A percentile compares a stretch with the other conserved stretches of the same genome.
These are phyloP conservation scores for Leishmania martiniquensis DNA, from an alignment of 208 protist genomes.

Conservation along the genomic window DNA sequence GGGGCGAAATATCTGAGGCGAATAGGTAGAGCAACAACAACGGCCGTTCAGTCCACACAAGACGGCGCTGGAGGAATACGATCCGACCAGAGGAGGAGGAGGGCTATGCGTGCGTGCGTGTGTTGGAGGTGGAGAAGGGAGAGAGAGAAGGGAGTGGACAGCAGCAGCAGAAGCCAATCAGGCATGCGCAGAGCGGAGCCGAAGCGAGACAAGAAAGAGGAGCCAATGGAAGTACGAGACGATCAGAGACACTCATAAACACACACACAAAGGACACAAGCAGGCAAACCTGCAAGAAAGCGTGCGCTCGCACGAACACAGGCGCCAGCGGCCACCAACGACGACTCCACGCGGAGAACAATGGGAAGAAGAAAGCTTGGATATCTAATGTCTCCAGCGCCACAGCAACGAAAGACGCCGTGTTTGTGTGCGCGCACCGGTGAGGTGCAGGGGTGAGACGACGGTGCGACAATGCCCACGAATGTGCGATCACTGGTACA, in stretches of 20 bases:
- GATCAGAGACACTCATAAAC: background rate
- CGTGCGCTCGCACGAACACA: background rate
- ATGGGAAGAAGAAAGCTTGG: background rate
- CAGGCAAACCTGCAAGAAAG: background rate
- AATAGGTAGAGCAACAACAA: background rate
- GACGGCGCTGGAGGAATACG: background rate
- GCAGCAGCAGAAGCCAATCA: background rate
- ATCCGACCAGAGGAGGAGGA: background rate
- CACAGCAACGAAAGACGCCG: background rate
- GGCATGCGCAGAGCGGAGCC: background rate
- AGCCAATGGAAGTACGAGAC: background rate
- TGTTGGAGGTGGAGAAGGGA: too few relatives aligned
- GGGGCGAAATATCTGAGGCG: background rate
- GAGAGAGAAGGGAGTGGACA: background rate
- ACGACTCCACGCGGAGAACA: background rate
- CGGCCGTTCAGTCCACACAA: background rate
- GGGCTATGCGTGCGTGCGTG: too few relatives aligned
- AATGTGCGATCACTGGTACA: background rate
- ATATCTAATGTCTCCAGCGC: background rate
- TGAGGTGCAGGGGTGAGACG: background rate
- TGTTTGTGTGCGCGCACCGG: background rate
- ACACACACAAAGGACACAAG: too few relatives aligned
- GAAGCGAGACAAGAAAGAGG: background rate
- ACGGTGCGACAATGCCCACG: background rate
- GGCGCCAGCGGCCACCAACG: background rate